Conservation (phyloP, 495 filamentous ascomycete genomes). For the Talaromyces liani region DNA sequence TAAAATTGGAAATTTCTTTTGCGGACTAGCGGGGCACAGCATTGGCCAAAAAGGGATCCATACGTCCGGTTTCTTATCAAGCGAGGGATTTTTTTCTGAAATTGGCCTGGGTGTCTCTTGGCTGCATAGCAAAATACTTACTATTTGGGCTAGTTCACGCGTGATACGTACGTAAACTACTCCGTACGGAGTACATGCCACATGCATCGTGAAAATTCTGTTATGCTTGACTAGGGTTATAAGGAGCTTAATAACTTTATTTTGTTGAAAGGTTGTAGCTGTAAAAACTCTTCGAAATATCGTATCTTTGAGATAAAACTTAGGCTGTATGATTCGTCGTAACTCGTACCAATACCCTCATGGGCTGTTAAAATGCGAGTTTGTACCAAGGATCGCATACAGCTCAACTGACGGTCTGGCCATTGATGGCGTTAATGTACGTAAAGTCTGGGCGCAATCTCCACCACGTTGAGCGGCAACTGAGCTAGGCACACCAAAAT, state of each 20-base stretch:
- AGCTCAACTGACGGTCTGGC: background rate
- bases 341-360: background rate
- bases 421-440: background rate
- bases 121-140: background rate
- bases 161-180: background rate
- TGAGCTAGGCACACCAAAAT: no score
- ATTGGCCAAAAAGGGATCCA: background rate
- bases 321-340: background rate
- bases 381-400: background rate
- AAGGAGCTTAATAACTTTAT: no score
- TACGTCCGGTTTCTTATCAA: background rate
- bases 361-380: background rate
- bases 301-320: background rate
- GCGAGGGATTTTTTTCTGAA: background rate
- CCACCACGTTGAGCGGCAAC: background rate
- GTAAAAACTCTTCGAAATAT: background rate
- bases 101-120: background rate
- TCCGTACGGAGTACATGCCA: no score
- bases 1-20: background rate
- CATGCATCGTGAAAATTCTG: background rate
- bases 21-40: background rate
- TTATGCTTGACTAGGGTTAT: background rate
- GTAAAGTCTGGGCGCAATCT: background rate
- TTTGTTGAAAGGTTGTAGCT: no score
- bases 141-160: background rate